Evolutionary conservation across 805 yeast genomes (phyloP).

Genomic region (Tetrapisispora nanseiensis): DNA sequence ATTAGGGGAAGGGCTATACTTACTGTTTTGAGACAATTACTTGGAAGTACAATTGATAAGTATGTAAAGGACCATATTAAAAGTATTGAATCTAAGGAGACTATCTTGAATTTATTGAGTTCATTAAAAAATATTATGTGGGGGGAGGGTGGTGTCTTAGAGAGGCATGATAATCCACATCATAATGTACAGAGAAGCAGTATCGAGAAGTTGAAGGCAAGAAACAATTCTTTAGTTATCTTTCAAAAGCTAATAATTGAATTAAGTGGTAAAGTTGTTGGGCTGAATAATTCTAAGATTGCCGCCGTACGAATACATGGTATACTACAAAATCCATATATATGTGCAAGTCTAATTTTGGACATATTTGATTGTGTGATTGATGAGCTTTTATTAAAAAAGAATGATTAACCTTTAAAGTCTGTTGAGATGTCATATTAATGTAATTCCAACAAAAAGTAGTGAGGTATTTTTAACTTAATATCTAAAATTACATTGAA

Average conservation of each 20-base stretch:
- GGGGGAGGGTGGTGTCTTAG: slow-evolving; percentile 47
- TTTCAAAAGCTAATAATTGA: slow-evolving; percentile 53
- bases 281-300: slow-evolving; percentile 47
- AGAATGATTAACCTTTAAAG: background rate
- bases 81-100: slow-evolving; percentile 28
- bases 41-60: slow-evolving; percentile 82
- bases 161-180: slow-evolving; percentile 14
- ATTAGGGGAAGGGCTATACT: slow-evolving; percentile 75
- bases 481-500: background rate
- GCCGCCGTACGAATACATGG: slow-evolving; percentile 55
- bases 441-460: background rate
- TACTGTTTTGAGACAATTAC: slow-evolving; percentile 69
- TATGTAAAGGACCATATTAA: slow-evolving; percentile 37
- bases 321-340: slow-evolving; percentile 61
- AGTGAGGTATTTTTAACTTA: background rate
- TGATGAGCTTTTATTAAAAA: slow-evolving; percentile 24
- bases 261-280: slow-evolving; percentile 63
- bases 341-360: slow-evolving; percentile 56
- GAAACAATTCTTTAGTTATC: slow-evolving; percentile 48
- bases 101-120: slow-evolving; percentile 34
- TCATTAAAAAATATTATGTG: slow-evolving; percentile 30
- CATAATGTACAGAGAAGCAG: slow-evolving; percentile 32
- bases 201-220: slow-evolving; percentile 42
- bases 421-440: too few relatives aligned
- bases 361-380: slow-evolving; percentile 50